These are phyloP conservation scores for Globisporangium barbulae DNA, from an alignment of 352 stramenopile genomes.

Conservation along the genomic window DNA sequence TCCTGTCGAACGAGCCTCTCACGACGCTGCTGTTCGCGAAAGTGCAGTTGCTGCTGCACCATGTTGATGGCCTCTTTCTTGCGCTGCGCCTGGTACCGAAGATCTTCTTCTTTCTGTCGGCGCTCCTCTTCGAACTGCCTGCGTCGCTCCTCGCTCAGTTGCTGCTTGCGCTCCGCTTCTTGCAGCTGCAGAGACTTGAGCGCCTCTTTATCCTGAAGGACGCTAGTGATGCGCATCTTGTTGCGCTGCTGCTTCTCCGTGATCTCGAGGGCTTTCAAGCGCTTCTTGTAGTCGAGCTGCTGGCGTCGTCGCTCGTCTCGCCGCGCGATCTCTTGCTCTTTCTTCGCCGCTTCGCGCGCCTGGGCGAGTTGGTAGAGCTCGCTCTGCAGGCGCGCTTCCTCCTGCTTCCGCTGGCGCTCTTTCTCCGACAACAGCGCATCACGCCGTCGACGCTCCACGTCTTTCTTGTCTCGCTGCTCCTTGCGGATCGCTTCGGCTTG, in stretches of 20 bases:
- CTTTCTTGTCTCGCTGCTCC: conserved; percentile 45
- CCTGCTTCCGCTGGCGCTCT: conserved; percentile 47
- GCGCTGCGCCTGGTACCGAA: conserved; percentile 35
- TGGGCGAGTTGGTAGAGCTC: conserved; percentile 46
- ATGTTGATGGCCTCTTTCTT: conserved; percentile 66
- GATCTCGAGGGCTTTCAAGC: conserved; percentile 37
- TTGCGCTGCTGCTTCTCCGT: conserved; percentile 64
- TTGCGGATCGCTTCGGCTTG: conserved; percentile 42
- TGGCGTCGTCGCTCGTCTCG: conserved; percentile 44
- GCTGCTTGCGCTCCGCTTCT: conserved; percentile 55
- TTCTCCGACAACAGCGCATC: conserved; percentile 48
- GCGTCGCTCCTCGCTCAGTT: conserved; percentile 56
- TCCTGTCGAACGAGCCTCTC: conserved; percentile 50
- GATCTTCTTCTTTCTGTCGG: conserved; percentile 40
- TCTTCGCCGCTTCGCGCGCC: conserved; percentile 38
- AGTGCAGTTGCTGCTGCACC: conserved; percentile 56
- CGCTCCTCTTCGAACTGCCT: conserved; percentile 43
- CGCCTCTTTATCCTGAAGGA: conserved; percentile 58
- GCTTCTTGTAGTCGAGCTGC: conserved; percentile 45
- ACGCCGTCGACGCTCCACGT: conserved; percentile 42
- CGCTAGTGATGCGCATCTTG: conserved; percentile 56
- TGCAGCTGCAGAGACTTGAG: conserved; percentile 43
- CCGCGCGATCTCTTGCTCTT: conserved; percentile 40
- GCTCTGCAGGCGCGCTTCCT: conserved; percentile 49
- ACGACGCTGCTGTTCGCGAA: conserved; percentile 50